phyloP scores from a whole-genome alignment of 768 basidiomycete species.

The Leccinum boreale region DNA sequence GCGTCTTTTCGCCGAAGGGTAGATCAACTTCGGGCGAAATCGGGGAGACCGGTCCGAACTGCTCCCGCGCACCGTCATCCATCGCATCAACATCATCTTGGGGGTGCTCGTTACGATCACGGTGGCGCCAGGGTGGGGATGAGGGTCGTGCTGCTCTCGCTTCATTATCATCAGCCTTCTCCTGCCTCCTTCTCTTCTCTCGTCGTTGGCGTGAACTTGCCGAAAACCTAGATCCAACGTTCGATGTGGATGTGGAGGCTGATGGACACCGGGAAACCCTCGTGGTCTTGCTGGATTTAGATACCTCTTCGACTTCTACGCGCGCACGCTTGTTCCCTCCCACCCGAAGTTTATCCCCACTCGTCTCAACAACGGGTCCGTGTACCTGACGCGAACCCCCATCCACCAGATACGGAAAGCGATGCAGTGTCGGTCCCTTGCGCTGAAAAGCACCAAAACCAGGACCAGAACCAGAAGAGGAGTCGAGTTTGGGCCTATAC shows the following conservation, averaged over 20 bases:
- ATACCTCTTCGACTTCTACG: neutral
- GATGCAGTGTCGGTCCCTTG: slow-evolving; percentile 17
- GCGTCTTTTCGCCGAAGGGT: slow-evolving; percentile 28
- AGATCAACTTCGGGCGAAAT: slow-evolving; percentile 9
- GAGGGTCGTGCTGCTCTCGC: neutral
- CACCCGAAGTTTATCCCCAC: slow-evolving; percentile 2
- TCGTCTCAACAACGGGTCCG: neutral
- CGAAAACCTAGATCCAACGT: neutral
- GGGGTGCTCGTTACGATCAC: neutral
- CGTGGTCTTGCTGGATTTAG: neutral
- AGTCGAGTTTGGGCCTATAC: slow-evolving; percentile 22
- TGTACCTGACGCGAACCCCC: slow-evolving; percentile 9
- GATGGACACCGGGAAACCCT: neutral
- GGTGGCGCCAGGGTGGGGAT: neutral
- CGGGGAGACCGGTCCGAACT: slow-evolving; percentile 17
- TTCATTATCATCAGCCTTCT: neutral
- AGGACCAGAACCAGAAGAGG: neutral
- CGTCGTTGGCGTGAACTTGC: slow-evolving; percentile 4
- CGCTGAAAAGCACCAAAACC: neutral
- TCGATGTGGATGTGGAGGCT: neutral
- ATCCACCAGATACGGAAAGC: slow-evolving; percentile 20
- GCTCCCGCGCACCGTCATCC: neutral
- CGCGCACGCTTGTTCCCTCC: neutral
- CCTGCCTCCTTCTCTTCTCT: neutral
- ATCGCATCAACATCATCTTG: neutral